phyloP scores from a whole-genome alignment of 805 yeast genomes.

The Tanozyma kutaoensis region DNA sequence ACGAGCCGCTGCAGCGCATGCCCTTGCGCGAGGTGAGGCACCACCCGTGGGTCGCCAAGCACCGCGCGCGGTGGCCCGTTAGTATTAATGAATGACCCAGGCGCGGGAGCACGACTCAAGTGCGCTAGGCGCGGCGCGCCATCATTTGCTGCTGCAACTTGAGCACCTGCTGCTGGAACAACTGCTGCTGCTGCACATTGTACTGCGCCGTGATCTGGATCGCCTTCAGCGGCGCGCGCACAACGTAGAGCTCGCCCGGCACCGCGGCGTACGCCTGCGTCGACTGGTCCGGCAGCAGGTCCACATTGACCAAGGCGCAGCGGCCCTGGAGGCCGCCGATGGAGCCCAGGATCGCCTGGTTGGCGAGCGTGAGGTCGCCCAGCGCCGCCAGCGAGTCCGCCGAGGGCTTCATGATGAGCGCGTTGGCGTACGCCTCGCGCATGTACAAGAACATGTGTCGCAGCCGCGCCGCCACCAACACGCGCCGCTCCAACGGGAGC shows the following conservation, averaged over 20 bases:
- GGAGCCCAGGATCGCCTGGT: slow-evolving; percentile 33
- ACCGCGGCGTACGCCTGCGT: slow-evolving; percentile 39
- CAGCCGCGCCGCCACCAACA: slow-evolving; percentile 53
- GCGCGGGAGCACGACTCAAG: too few species aligned
- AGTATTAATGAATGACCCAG: too few species aligned
- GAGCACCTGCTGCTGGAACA: slow-evolving; percentile 29
- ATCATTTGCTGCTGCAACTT: slow-evolving; percentile 20
- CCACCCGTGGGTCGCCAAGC: slow-evolving; percentile 78
- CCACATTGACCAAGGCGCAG: slow-evolving; percentile 63
- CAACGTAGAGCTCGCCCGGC: slow-evolving; percentile 41
- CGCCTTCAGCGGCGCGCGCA: slow-evolving; percentile 32
- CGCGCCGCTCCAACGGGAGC: slow-evolving; percentile 69
- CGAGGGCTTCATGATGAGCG: slow-evolving; percentile 44
- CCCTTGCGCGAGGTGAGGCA: slow-evolving; percentile 43
- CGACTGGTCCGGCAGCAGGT: slow-evolving; percentile 11
- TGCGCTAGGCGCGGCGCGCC: too few species aligned
- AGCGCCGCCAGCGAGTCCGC: slow-evolving; percentile 2
- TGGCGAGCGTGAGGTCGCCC: slow-evolving; percentile 27
- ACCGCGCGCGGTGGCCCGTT: too few species aligned
- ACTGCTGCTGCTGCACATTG: slow-evolving; percentile 28
- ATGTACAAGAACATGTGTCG: slow-evolving; percentile 69
- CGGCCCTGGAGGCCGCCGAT: slow-evolving; percentile 75
- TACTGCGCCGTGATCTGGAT: slow-evolving; percentile 27
- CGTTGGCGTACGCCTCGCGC: slow-evolving; percentile 91
- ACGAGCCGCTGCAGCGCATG: slow-evolving; percentile 57